Conservation (phyloP, 148 eudicot species). For the Drosera capensis region DNA sequence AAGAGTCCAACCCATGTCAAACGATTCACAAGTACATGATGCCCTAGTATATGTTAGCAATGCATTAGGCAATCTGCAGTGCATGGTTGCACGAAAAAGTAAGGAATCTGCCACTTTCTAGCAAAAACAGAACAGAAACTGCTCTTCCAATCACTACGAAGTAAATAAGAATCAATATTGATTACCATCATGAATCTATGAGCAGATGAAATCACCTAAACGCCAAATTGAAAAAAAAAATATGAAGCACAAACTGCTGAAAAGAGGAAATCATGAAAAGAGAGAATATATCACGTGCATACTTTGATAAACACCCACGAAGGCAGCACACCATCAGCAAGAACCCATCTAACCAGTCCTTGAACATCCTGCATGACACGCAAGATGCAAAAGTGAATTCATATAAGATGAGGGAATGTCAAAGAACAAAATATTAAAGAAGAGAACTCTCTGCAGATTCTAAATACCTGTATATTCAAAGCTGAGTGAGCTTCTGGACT, state of each 20-base stretch:
- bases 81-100: too few species aligned
- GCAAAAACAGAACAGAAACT: too few species aligned
- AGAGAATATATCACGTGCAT: slow-evolving; percentile 4
- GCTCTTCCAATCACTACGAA: too few species aligned
- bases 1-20: too few species aligned
- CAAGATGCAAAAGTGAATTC: not conserved
- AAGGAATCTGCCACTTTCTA: too few species aligned
- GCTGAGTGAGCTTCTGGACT: slow-evolving; percentile 44
- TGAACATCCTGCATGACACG: slow-evolving; percentile 62
- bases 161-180: too few species aligned
- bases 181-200: too few species aligned
- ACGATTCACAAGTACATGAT: too few species aligned
- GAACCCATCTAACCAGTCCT: slow-evolving; percentile 91
- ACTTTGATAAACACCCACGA: slow-evolving; percentile 86
- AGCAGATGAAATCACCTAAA: not conserved
- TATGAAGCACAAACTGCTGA: not conserved
- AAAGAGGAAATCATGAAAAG: not conserved
- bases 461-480: slow-evolving; percentile 59
- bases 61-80: too few species aligned
- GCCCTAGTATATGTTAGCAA: too few species aligned
- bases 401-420: not conserved
- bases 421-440: not conserved
- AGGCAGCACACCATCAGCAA: slow-evolving; percentile 88
- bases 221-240: not conserved
- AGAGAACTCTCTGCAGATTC: not conserved